These are phyloP conservation scores for Fusarium sp. DNA, from an alignment of 2,329 filamentous ascomycete genomes.

Conservation along the genomic window DNA sequence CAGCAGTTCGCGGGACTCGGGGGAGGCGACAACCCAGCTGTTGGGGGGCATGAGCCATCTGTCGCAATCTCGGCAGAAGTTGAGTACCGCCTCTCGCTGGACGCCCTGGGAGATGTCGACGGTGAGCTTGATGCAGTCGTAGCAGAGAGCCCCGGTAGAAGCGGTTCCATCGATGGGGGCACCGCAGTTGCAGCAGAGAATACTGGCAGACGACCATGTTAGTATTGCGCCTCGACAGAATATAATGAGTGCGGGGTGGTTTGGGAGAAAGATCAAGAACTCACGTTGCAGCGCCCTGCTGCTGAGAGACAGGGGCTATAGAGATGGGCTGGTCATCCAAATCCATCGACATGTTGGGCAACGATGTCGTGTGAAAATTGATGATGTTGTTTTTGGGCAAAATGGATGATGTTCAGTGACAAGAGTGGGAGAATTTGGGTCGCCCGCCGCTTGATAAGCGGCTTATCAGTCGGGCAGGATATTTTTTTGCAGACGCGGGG, in stretches of 20 bases:
- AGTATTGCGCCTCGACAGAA: conserved; percentile 28
- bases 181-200: conserved; percentile 98
- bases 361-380: conserved; percentile 29
- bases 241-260: conserved; percentile 32
- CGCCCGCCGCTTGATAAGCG: conserved; percentile 57
- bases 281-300: conserved; percentile 57
- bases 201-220: conserved; percentile 55
- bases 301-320: conserved; percentile 50
- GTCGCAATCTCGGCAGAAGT: conserved; percentile 95
- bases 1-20: conserved; percentile 91
- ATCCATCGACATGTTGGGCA: conserved; percentile 58
- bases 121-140: conserved; percentile 94
- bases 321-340: conserved; percentile 58
- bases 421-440: conserved; percentile 53
- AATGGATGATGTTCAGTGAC: conserved; percentile 40
- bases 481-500: conserved; percentile 46
- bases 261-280: conserved; percentile 35
- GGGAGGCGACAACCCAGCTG: conserved; percentile 86
- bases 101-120: conserved; percentile 94
- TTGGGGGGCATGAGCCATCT: conserved; percentile 89
- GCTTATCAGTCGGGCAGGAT: conserved; percentile 46
- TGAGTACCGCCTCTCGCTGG: conserved; percentile 88
- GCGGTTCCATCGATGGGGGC: conserved; percentile 93
- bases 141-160: conserved; percentile 88
- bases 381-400: conserved; percentile 33